Conservation (phyloP, 495 filamentous ascomycete genomes). For the Aspergillus wentii region DNA sequence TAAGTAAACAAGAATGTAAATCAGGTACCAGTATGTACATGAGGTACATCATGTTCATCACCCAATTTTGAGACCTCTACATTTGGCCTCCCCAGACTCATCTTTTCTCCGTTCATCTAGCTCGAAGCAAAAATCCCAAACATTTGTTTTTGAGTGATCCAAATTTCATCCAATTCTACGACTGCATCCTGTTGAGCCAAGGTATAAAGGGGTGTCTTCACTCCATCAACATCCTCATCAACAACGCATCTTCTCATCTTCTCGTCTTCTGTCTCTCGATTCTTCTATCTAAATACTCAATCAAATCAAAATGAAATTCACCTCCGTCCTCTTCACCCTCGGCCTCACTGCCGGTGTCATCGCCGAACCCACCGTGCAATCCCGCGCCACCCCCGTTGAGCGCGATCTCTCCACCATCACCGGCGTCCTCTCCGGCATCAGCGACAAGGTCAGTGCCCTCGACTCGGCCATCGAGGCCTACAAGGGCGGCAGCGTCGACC, state of each 20-base stretch:
- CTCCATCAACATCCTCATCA: background rate
- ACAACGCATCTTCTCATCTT: background rate
- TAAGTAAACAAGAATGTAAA: too few species aligned
- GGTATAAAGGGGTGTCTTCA: too few species aligned
- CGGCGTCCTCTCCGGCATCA: constrained; percentile 24
- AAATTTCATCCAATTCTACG: too few species aligned
- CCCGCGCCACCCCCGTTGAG: constrained; percentile 16
- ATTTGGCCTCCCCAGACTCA: too few species aligned
- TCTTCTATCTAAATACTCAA: background rate
- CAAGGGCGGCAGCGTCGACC: constrained; percentile 19
- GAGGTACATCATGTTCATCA: too few species aligned
- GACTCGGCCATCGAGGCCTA: constrained; percentile 30
- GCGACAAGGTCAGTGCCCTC: constrained; percentile 23
- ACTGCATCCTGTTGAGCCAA: too few species aligned
- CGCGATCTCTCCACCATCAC: constrained; percentile 29
- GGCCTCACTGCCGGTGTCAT: constrained; percentile 3
- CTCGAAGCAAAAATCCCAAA: too few species aligned
- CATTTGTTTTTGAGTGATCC: too few species aligned
- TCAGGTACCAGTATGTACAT: too few species aligned
- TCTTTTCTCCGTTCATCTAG: too few species aligned
- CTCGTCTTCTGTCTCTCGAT: background rate
- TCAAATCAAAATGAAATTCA: background rate
- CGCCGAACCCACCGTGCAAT: constrained; percentile 13
- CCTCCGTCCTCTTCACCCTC: background rate
- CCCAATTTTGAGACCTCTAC: too few species aligned